phyloP scores from a whole-genome alignment of 192 early-diverging fungal genomes.

The Mortierella antarctica region DNA sequence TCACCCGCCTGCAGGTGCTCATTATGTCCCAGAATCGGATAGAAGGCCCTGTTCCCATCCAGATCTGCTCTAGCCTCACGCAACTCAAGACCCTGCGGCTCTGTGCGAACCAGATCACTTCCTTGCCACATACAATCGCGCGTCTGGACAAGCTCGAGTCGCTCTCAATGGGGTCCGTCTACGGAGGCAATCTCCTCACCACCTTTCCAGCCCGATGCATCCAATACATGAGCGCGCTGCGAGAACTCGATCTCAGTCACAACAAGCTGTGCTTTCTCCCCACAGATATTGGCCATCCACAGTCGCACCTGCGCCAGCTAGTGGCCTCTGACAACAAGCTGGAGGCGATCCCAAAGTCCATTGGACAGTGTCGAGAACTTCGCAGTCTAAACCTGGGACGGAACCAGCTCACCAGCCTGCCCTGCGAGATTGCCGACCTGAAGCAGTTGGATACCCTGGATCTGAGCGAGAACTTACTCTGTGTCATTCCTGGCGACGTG shows the following conservation, averaged over 20 bases:
- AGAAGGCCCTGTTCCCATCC: conserved; percentile 47
- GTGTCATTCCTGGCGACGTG: conserved; percentile 60
- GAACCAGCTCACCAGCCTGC: conserved; percentile 58
- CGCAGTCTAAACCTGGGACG: conserved; percentile 59
- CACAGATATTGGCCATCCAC: conserved; percentile 50
- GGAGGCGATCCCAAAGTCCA: conserved; percentile 60
- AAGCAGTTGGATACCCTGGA: conserved; percentile 60
- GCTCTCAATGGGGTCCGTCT: conserved; percentile 63
- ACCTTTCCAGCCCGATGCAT: conserved; percentile 54
- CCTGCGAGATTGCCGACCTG: conserved; percentile 56
- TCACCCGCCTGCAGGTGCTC: conserved; percentile 56
- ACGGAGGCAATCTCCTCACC: conserved; percentile 59
- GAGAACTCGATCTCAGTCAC: conserved; percentile 64
- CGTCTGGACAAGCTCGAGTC: conserved; percentile 55
- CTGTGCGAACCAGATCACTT: conserved; percentile 58
- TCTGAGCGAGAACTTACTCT: conserved; percentile 61
- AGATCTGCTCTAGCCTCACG: conserved; percentile 51
- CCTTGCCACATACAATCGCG: conserved; percentile 42
- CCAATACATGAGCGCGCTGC: conserved; percentile 51
- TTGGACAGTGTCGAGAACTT: conserved; percentile 58
- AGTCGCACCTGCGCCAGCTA: conserved; percentile 49
- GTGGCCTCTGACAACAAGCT: conserved; percentile 60
- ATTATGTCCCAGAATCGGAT: conserved; percentile 64
- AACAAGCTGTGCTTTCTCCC: conserved; percentile 61
- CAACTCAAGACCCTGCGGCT: conserved; percentile 54